A percentile compares a stretch with the other conserved stretches of the same genome.
These are phyloP conservation scores for Agrocybe praecox DNA, from an alignment of 768 basidiomycete species.

Conservation along the genomic window DNA sequence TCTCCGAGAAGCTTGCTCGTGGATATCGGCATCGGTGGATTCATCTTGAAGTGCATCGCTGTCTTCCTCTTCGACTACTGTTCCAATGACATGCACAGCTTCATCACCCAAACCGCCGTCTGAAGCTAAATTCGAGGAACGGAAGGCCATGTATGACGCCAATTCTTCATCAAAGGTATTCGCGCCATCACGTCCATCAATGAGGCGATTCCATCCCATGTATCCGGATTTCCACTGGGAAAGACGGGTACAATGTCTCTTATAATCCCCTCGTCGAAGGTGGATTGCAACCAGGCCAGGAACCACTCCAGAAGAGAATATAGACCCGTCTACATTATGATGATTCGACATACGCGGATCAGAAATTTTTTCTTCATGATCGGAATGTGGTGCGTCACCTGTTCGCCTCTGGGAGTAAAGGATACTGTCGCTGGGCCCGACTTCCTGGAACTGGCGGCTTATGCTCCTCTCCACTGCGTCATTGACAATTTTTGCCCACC, in stretches of 20 bases:
- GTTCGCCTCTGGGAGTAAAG: neutral
- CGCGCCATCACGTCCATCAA: conserved; percentile 17
- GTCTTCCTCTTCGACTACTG: neutral
- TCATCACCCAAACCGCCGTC: too few species aligned
- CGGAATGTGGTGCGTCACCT: neutral
- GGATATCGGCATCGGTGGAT: neutral
- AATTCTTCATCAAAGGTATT: conserved; percentile 1
- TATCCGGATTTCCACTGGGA: conserved; percentile 43
- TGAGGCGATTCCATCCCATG: conserved; percentile 53
- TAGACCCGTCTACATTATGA: too few species aligned
- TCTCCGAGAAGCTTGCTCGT: neutral
- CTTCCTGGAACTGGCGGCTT: conserved; percentile 35
- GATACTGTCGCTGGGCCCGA: neutral
- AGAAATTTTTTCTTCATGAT: too few species aligned
- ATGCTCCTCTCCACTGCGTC: conserved; percentile 53
- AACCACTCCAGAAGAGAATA: conserved; percentile 1
- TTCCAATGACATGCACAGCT: neutral
- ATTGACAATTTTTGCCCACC: conserved; percentile 55
- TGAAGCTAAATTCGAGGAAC: neutral
- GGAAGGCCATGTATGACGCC: too few species aligned
- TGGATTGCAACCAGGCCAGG: conserved; percentile 55
- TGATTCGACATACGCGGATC: too few species aligned
- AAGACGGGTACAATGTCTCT: conserved; percentile 53
- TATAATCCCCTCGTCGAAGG: conserved; percentile 59
- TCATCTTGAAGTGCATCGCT: neutral